phyloP scores from a whole-genome alignment of 2,329 filamentous ascomycete genomes.

The Fusarium sp. region DNA sequence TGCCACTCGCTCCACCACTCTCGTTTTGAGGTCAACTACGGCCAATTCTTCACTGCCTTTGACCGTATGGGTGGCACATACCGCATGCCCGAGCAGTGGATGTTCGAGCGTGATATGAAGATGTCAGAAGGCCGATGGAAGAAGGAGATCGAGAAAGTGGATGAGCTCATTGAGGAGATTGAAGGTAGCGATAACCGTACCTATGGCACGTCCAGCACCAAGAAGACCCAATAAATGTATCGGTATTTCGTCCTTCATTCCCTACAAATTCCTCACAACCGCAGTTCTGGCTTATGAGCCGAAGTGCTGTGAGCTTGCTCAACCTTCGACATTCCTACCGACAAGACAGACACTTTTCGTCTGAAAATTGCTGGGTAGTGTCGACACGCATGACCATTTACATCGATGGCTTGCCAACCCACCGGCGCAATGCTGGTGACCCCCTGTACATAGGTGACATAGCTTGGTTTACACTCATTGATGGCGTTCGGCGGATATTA shows the following conservation, averaged over 20 bases:
- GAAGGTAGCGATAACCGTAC: slow-evolving; percentile 68
- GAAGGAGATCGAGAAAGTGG: slow-evolving; percentile 71
- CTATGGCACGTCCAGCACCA: slow-evolving; percentile 59
- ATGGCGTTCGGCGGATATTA: slow-evolving; percentile 35
- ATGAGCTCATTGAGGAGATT: slow-evolving; percentile 81
- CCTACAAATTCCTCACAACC: neutral
- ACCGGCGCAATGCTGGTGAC: neutral
- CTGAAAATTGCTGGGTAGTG: neutral
- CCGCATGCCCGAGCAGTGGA: slow-evolving; percentile 85
- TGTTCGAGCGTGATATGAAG: slow-evolving; percentile 88
- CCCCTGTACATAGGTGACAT: slow-evolving; percentile 40
- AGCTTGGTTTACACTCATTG: slow-evolving; percentile 32
- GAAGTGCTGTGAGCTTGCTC: neutral
- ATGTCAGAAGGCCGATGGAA: slow-evolving; percentile 87
- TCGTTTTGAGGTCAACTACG: slow-evolving; percentile 78
- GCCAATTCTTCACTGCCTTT: slow-evolving; percentile 94
- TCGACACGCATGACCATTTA: neutral
- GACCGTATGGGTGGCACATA: slow-evolving; percentile 91
- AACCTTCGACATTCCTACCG: neutral
- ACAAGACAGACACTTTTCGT: neutral
- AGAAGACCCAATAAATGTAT: slow-evolving; percentile 58
- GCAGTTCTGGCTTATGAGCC: neutral
- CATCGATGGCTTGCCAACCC: neutral
- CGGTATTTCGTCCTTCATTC: neutral
- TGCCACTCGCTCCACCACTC: slow-evolving; percentile 86